These are phyloP conservation scores for Fraxinus cuspidata DNA, from an alignment of 257 asterid species.

Conservation along the genomic window DNA sequence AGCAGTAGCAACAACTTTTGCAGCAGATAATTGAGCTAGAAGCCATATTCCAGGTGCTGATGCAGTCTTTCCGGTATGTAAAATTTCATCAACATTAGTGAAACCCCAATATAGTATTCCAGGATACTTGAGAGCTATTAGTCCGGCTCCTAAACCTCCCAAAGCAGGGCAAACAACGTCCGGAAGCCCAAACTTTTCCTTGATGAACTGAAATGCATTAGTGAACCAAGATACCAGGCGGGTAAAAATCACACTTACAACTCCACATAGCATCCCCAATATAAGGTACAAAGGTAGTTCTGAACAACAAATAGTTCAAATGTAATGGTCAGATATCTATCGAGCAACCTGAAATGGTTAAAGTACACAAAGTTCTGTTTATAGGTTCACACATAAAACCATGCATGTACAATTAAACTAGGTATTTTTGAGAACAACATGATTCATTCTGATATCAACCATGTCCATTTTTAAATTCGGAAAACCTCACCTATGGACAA, in stretches of 20 bases:
- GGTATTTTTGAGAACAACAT: not conserved
- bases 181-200: constrained; percentile 72
- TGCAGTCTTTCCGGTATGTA: constrained; percentile 95
- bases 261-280: constrained; percentile 98
- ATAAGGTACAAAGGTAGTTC: constrained; percentile 95
- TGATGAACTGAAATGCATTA: constrained; percentile 60
- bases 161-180: constrained; percentile 95
- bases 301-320: constrained; percentile 43
- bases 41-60: constrained; percentile 99
- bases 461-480: constrained; percentile 5
- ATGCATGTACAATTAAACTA: not conserved
- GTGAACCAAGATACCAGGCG: constrained; percentile 80
- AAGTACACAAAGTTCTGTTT: not conserved
- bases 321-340: constrained; percentile 29
- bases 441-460: constrained; percentile 7
- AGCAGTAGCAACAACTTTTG: constrained; percentile 94
- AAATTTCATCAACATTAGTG: constrained; percentile 94
- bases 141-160: constrained; percentile 98
- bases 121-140: constrained; percentile 93
- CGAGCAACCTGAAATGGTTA: constrained; percentile 22
- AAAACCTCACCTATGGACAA: not conserved
- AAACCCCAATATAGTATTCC: constrained; percentile 98
- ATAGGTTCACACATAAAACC: not conserved
- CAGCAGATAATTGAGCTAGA: constrained; percentile 84
- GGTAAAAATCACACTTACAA: constrained; percentile 85